A percentile compares a stretch with the other conserved stretches of the same genome.
phyloP scores from a whole-genome alignment of 2,329 filamentous ascomycete genomes.

The Trichoderma gracile region DNA sequence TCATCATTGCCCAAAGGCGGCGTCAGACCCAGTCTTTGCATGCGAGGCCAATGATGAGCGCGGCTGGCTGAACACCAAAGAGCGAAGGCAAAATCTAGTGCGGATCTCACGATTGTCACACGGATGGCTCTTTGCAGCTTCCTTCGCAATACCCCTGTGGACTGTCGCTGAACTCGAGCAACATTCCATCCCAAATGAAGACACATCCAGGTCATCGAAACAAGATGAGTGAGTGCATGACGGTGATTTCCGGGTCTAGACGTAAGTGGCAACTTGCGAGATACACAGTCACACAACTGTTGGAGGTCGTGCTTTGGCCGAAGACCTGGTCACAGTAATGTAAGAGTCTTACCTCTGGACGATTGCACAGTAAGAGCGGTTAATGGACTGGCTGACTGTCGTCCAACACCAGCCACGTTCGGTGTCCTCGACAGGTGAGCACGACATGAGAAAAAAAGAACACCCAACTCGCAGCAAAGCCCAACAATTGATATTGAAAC shows the following conservation, averaged over 20 bases:
- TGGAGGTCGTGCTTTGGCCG: not conserved
- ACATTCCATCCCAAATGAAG: no score
- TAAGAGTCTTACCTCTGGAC: not conserved
- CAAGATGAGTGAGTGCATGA: not conserved
- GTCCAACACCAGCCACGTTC: slow-evolving; percentile 23
- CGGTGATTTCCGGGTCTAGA: not conserved
- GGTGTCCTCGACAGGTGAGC: not conserved
- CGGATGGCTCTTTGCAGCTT: no score
- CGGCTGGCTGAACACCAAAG: not conserved
- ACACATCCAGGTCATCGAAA: no score
- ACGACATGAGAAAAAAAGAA: not conserved
- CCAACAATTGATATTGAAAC: not conserved
- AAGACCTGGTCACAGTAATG: not conserved
- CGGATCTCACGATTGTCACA: not conserved
- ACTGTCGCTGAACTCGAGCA: no score
- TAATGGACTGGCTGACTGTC: not conserved
- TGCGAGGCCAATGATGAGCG: slow-evolving; percentile 18
- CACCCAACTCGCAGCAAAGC: not conserved
- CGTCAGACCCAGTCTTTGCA: slow-evolving; percentile 18
- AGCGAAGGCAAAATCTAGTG: no score
- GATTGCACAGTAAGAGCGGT: slow-evolving; percentile 22
- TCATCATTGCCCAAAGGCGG: slow-evolving; percentile 13
- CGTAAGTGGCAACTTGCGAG: not conserved
- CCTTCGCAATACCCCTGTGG: not conserved
- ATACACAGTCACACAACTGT: slow-evolving; percentile 14